These are phyloP conservation scores for Cyclostephanos invisitatus DNA, from an alignment of 108 stramenopile genomes.

Conservation along the genomic window DNA sequence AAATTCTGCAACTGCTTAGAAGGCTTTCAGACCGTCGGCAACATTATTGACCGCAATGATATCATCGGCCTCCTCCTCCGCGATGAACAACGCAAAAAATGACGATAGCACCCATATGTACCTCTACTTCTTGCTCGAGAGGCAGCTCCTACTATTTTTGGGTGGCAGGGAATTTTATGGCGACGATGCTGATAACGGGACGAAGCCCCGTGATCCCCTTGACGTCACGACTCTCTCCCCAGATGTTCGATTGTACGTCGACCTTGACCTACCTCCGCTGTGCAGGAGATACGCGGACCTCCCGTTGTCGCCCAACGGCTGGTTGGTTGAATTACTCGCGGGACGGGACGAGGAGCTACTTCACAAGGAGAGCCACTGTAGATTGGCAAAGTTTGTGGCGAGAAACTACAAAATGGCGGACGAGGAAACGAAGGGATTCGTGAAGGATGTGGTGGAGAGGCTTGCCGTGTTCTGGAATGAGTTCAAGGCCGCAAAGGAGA, in stretches of 20 bases:
- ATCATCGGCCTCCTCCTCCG: no score
- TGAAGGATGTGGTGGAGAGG: constrained; percentile 1
- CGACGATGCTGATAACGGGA: background rate
- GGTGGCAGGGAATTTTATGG: background rate
- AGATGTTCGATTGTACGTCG: background rate
- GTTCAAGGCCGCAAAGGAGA: background rate
- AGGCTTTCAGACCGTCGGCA: no score
- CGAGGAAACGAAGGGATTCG: constrained; percentile 6
- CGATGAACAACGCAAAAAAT: no score
- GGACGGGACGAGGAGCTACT: constrained; percentile 12
- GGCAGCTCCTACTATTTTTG: constrained; percentile 10
- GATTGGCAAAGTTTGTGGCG: constrained; percentile 14
- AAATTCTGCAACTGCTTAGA: no score
- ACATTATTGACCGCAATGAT: no score
- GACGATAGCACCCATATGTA: background rate
- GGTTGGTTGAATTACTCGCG: constrained; percentile 16
- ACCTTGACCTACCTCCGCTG: constrained; percentile 10
- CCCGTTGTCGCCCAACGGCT: constrained; percentile 1
- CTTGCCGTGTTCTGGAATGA: background rate
- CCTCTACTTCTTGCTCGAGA: constrained; percentile 21
- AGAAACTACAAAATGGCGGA: constrained; percentile 10
- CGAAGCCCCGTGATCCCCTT: background rate
- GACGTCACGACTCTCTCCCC: background rate
- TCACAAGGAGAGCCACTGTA: constrained; percentile 17
- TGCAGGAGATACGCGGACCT: constrained; percentile 6